Base-by-base conservation (phyloP, 1,139 yeast genomes). In the Eremothecium coryli region DNA sequence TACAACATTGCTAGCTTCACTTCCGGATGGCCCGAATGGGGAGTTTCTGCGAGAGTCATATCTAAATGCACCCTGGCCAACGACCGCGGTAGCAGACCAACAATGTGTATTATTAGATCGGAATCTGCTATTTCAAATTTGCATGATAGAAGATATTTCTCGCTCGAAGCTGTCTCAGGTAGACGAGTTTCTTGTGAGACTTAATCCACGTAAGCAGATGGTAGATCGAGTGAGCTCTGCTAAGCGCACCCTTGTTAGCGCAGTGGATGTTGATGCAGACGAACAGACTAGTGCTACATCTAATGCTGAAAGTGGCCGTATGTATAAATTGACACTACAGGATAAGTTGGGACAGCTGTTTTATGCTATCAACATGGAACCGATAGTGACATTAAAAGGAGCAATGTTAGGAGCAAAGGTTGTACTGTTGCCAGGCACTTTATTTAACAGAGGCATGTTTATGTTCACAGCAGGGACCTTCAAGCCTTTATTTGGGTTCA, bases 261-360 rank as follows among this genome's bases (percentile, higher is more conserved):
- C 47, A 28, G 44, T 32, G 43, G 48, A 46, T 14, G 50, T 50
- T 3, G 41, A 44, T 28, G 25, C 33, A 2, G 45, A 46, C 10
- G 42, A 42, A 18, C 41, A 14, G 9, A n/a, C 42, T 16, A 30
- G 23, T 5, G 46, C 42, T 25, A 16, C 5, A 8, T 27, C 20
- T 12, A 11, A 17, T 22, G 30, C 26, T n/a, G 29, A 35, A 2
- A 24, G 22, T 17, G 27, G 26, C 7, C 34, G 38, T 11, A 43
- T 59, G 5, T 63, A 46, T 39, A 64, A 62, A 30, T 40, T 66
- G 5, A 58, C 64, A 0, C 38, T 66, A 23, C 69, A 65, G 41
- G 67, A 60, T 37, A 48, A 56, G 18, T 40, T 42, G 16, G 66
- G 65, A 2, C 52, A 53, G 26, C 38, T 62, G 4, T 57, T 56